A percentile compares a stretch with the other conserved stretches of the same genome.
phyloP scores from a whole-genome alignment of 192 early-diverging fungal species.

The Coemansia sp. region DNA sequence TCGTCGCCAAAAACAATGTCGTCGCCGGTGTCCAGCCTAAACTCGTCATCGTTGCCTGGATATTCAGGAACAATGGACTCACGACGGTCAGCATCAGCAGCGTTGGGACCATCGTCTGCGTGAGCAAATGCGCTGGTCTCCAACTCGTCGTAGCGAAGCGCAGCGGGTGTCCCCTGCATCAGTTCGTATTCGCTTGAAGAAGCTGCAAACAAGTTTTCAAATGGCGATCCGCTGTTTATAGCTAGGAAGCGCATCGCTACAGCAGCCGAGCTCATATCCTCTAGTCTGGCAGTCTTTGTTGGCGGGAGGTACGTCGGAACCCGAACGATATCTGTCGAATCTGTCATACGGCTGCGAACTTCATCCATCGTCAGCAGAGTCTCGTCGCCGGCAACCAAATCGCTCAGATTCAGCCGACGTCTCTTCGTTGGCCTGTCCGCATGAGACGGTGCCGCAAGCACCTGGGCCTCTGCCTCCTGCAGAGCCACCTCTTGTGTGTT shows the following conservation, averaged over 20 bases:
- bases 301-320: constrained; percentile 45
- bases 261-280: constrained; percentile 42
- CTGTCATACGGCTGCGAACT: constrained; percentile 32
- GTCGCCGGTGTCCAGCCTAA: constrained; percentile 44
- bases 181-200: neutral
- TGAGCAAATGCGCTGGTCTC: constrained; percentile 12
- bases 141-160: neutral
- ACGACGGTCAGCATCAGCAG: neutral
- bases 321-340: constrained; percentile 43
- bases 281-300: constrained; percentile 24
- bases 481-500: constrained; percentile 46
- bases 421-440: constrained; percentile 32
- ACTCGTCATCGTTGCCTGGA: constrained; percentile 19
- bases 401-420: constrained; percentile 42
- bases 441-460: constrained; percentile 22
- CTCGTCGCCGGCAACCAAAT: constrained; percentile 42
- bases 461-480: constrained; percentile 47
- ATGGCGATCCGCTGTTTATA: constrained; percentile 16
- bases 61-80: constrained; percentile 33
- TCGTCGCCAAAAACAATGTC: constrained; percentile 36
- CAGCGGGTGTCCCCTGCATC: constrained; percentile 29
- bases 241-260: constrained; percentile 42
- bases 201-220: constrained; percentile 33
- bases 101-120: constrained; percentile 7
- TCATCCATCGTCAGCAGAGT: constrained; percentile 42